Evolutionary conservation across 2,329 filamentous ascomycete genomes (phyloP).

Genomic region (Escovopsis weberi): DNA sequence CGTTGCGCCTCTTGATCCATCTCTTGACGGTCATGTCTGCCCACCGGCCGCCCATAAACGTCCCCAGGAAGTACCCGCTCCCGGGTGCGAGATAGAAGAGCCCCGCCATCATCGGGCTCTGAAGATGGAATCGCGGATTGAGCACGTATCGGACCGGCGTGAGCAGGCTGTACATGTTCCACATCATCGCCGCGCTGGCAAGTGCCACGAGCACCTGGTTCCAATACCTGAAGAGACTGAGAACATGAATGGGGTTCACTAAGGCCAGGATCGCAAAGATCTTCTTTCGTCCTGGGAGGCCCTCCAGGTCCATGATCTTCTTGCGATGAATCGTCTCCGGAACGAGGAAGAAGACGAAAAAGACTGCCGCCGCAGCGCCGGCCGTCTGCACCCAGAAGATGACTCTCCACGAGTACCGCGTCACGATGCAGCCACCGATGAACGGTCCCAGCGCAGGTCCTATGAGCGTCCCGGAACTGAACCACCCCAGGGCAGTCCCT

Average conservation of each 20-base stretch:
- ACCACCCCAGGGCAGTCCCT: constrained; percentile 61
- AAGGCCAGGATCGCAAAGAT: constrained; percentile 42
- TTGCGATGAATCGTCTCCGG: constrained; percentile 59
- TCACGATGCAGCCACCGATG: constrained; percentile 63
- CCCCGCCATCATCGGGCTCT: constrained; percentile 49
- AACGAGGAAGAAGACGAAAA: constrained; percentile 50
- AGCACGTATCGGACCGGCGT: constrained; percentile 59
- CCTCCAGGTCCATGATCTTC: constrained; percentile 45
- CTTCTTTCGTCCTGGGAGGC: constrained; percentile 34
- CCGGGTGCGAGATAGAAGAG: constrained; percentile 65
- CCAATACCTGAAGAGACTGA: constrained; percentile 51
- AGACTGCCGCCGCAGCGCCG: constrained; percentile 43
- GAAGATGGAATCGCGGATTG: constrained; percentile 58
- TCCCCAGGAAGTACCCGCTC: constrained; percentile 53
- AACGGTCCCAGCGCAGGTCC: constrained; percentile 59
- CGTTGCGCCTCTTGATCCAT: constrained; percentile 45
- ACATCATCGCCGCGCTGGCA: constrained; percentile 49
- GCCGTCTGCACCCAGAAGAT: constrained; percentile 69
- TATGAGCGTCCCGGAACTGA: constrained; percentile 54
- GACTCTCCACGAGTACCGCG: constrained; percentile 54
- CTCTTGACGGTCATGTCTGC: constrained; percentile 52
- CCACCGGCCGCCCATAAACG: constrained; percentile 57
- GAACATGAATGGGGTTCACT: constrained; percentile 51
- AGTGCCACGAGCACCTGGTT: constrained; percentile 48
- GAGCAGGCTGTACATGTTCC: constrained; percentile 52